phyloP scores from a whole-genome alignment of 768 basidiomycete species.

The Boletus pseudo-olivaceus region DNA sequence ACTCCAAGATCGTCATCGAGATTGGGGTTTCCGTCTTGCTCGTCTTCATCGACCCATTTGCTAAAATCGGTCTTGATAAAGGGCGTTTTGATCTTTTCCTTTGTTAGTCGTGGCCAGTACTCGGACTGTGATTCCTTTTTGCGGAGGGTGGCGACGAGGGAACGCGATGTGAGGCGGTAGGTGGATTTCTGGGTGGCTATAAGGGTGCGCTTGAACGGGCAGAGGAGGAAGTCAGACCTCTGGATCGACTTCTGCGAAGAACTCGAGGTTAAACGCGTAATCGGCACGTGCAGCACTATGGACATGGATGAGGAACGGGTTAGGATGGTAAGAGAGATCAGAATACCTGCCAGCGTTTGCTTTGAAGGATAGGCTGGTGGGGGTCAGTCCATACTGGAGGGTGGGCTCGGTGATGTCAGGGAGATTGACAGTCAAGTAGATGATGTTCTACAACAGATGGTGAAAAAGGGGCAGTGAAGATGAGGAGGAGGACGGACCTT shows the following conservation, averaged over 20 bases:
- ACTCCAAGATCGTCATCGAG: slow-evolving; percentile 37
- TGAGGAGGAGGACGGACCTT: slow-evolving; percentile 50
- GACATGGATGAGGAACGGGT: slow-evolving; percentile 5
- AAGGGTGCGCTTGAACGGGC: not conserved
- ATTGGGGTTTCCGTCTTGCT: slow-evolving; percentile 66
- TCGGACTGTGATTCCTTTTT: slow-evolving; percentile 77
- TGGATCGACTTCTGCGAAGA: slow-evolving; percentile 71
- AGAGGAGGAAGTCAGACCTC: slow-evolving; percentile 47
- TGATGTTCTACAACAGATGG: slow-evolving; percentile 58
- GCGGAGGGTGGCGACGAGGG: slow-evolving; percentile 63
- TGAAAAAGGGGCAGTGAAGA: not conserved
- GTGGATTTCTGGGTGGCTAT: slow-evolving; percentile 16
- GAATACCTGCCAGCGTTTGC: slow-evolving; percentile 64
- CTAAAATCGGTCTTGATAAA: slow-evolving; percentile 94
- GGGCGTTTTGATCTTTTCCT: slow-evolving; percentile 74
- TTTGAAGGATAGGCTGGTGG: slow-evolving; percentile 59
- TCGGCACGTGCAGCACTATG: slow-evolving; percentile 48
- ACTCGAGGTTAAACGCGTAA: slow-evolving; percentile 72
- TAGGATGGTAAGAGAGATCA: not conserved
- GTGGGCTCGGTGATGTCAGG: slow-evolving; percentile 61
- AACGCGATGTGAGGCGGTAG: slow-evolving; percentile 66
- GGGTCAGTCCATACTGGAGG: slow-evolving; percentile 58
- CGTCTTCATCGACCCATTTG: slow-evolving; percentile 97
- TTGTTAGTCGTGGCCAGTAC: slow-evolving; percentile 92
- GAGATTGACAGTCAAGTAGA: slow-evolving; percentile 83